Base-by-base conservation (phyloP, 495 filamentous ascomycete species). In the Margaritispora aquatica region DNA sequence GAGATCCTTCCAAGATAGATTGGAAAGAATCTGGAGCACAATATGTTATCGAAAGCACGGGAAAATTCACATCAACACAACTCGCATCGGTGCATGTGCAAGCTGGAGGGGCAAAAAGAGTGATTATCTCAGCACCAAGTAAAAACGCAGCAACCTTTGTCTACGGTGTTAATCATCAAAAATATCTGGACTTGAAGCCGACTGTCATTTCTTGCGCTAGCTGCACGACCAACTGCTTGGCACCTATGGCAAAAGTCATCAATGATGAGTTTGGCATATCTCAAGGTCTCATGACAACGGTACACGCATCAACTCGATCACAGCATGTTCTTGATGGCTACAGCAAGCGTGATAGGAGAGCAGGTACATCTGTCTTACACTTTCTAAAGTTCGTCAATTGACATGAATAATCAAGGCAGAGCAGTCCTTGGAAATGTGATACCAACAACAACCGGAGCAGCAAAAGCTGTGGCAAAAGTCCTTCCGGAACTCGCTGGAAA, bases 1-100 rank as follows among this genome's bases (percentile, higher is more conserved):
- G 86, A 65, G 90, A 97, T 79, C 93, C 93, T 66, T 72, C 87
- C 71, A 75, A 77, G 76, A 97, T 97, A 76, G 90, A 89, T 70
- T 97, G 93, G 93, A 77, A 69, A 59, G 79, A 89, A 66, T 86
- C 88, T 64, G 90, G 92, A 65, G 93, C 89, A 68, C 82, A 88
- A 67, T 97, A 97, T 83, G 78, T 97, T 64, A 90, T 97, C 71
- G 93, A 97, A 83, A 96, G 92, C 57, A 97, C 93, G 54, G 93
- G 93, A 83, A 92, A 96, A 68, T 97, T 97, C 87, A 97, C 93
- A 79, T 96, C 92, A 75, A 87, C 20, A 83, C 69, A 31, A 79
- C 34, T 23, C 29, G 46, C 26, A 52, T 48, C n/a, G 27, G 36
- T 60, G 15, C 50, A 48, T 54, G 17, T 46, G 27, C 8, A 53